Conservation (phyloP, 2,329 filamentous ascomycete species). For the Cladophialophora immunda region DNA sequence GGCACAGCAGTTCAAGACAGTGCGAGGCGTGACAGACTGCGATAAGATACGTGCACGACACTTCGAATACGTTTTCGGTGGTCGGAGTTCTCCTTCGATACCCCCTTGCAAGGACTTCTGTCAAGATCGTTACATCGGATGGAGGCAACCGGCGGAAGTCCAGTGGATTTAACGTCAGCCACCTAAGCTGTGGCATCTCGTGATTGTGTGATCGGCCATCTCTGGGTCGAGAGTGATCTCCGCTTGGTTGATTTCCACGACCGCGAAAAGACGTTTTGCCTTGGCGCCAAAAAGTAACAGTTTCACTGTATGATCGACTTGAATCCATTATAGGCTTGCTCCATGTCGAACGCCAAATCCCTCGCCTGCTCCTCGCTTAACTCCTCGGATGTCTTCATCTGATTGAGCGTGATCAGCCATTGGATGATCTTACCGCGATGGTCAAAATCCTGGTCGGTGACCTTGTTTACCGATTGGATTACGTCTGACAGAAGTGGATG, state of each 20-base stretch:
- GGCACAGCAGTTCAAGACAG: background rate
- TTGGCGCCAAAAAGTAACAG: background rate
- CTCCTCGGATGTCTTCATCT: constrained; percentile 96
- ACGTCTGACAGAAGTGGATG: constrained; percentile 94
- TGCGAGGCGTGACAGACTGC: background rate
- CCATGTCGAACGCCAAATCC: constrained; percentile 91
- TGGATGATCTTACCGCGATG: constrained; percentile 96
- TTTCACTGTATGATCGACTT: constrained; percentile 71
- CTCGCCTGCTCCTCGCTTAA: constrained; percentile 85
- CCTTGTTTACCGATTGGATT: constrained; percentile 96
- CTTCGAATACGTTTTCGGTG: background rate
- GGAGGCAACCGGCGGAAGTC: background rate
- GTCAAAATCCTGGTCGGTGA: constrained; percentile 94
- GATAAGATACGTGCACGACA: background rate
- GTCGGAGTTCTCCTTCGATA: background rate
- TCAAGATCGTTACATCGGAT: background rate
- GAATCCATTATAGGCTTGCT: constrained; percentile 93
- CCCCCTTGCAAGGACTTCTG: background rate
- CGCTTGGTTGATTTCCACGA: background rate
- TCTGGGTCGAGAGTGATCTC: background rate
- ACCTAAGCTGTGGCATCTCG: background rate
- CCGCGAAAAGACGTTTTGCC: background rate
- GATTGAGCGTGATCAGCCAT: constrained; percentile 96
- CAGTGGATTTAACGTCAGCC: background rate
- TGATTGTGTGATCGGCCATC: background rate